Evolutionary conservation across 345 rosid genomes (phyloP).

Genomic region (Combretum micranthum): DNA sequence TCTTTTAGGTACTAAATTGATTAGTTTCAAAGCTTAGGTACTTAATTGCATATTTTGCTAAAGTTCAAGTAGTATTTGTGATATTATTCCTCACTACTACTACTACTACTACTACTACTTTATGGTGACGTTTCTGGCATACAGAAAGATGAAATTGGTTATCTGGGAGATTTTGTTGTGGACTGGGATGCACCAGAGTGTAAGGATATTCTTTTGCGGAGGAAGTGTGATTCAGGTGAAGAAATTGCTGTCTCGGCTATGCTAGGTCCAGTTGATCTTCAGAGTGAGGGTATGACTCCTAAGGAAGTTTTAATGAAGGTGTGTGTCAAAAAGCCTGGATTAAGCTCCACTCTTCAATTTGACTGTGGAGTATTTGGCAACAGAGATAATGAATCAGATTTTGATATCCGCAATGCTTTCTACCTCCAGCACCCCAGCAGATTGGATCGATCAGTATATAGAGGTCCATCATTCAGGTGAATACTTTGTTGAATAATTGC

Average conservation of each 20-base stretch:
- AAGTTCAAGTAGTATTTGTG: no score
- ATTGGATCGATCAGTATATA: constrained; percentile 30
- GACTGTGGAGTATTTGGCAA: constrained; percentile 40
- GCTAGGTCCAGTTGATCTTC: constrained; percentile 20
- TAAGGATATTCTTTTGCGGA: constrained; percentile 59
- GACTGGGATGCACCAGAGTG: constrained; percentile 48
- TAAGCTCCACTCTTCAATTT: constrained; percentile 62
- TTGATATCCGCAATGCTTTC: constrained; percentile 34
- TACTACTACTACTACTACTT: no score
- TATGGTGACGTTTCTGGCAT: background rate
- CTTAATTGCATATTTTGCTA: no score
- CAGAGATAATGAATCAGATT: constrained; percentile 15
- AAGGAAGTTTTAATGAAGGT: constrained; percentile 62
- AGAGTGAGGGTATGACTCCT: constrained; percentile 24
- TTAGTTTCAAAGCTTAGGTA: no score
- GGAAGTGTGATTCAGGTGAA: constrained; percentile 58
- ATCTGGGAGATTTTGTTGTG: constrained; percentile 42
- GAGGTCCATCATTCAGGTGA: constrained; percentile 54
- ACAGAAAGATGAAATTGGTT: constrained; percentile 34
- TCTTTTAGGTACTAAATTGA: no score
- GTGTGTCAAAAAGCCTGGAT: constrained; percentile 56
- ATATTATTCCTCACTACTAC: no score
- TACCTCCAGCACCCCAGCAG: constrained; percentile 29
- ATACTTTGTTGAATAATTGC: background rate
- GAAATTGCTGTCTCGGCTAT: constrained; percentile 78